A percentile compares a stretch with the other conserved stretches of the same genome.
Evolutionary conservation across 2,329 filamentous ascomycete genomes (phyloP).

Genomic region (Talaromyces sp.): DNA sequence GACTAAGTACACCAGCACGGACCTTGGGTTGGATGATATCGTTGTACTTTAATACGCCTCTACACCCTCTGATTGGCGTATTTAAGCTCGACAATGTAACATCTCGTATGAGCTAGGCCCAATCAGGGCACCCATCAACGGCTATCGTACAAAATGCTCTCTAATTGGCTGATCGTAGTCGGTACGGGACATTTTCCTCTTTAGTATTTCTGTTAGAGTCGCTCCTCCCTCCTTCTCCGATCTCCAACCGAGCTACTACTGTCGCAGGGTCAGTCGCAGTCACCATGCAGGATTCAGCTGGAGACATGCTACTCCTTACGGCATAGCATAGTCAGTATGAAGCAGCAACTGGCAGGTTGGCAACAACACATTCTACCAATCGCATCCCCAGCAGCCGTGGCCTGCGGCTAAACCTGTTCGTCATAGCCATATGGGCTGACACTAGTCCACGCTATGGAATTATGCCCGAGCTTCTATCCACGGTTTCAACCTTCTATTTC

Average conservation of each 20-base stretch:
- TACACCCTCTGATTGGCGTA: neutral
- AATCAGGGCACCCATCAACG: neutral
- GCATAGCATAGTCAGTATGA: neutral
- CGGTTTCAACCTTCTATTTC: neutral
- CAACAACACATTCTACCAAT: neutral
- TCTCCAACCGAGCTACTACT: neutral
- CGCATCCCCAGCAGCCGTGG: neutral
- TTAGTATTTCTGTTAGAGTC: neutral
- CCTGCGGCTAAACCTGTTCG: neutral
- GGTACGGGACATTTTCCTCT: neutral
- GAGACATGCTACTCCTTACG: neutral
- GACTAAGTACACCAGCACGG: neutral
- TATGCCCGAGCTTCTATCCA: neutral
- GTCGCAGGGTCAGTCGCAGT: neutral
- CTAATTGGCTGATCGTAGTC: neutral
- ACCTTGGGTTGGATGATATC: neutral
- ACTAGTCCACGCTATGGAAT: neutral
- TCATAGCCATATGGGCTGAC: neutral
- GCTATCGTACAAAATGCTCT: neutral
- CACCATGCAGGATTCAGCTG: neutral
- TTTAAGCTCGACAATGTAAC: neutral
- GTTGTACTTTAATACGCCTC: conserved; percentile 4
- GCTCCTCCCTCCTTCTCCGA: neutral
- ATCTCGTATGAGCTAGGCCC: neutral
- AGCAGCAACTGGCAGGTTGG: neutral